phyloP scores from a whole-genome alignment of 345 rosid genomes.

The Salix brachista region DNA sequence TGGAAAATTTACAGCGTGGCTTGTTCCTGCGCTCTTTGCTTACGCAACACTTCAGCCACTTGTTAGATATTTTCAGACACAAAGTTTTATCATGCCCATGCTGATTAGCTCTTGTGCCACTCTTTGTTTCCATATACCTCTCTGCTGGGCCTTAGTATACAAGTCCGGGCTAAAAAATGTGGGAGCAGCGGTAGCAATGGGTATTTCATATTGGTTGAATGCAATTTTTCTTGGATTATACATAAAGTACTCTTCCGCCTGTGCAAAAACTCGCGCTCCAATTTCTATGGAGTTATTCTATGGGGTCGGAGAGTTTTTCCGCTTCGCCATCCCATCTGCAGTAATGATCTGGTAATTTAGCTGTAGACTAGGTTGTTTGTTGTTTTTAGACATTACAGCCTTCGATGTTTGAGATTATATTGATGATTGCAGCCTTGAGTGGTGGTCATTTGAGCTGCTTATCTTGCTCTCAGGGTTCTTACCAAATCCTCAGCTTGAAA shows the following conservation, averaged over 20 bases:
- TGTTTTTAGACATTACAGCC: neutral
- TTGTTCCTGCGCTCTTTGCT: constrained; percentile 57
- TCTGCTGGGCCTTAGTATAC: constrained; percentile 60
- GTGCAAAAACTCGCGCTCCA: constrained; percentile 40
- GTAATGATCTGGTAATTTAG: constrained; percentile 58
- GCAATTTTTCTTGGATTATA: constrained; percentile 44
- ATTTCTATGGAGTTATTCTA: constrained; percentile 42
- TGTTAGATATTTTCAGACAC: constrained; percentile 52
- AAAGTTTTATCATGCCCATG: constrained; percentile 53
- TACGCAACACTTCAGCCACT: constrained; percentile 56
- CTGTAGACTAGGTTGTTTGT: neutral
- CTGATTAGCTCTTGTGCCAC: constrained; percentile 42
- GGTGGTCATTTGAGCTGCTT: constrained; percentile 97
- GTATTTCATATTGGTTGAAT: constrained; percentile 54
- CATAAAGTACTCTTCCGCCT: constrained; percentile 42
- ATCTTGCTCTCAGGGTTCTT: constrained; percentile 72
- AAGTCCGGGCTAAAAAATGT: constrained; percentile 37
- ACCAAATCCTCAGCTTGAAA: constrained; percentile 81
- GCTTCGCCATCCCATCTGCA: constrained; percentile 67
- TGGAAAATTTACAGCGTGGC: constrained; percentile 49
- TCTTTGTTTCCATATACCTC: constrained; percentile 40
- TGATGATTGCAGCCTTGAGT: constrained; percentile 61
- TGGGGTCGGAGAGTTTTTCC: constrained; percentile 54
- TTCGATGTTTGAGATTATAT: neutral
- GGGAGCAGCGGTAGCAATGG: constrained; percentile 50